phyloP scores from a whole-genome alignment of 495 filamentous ascomycete genomes.

The Durotheca rogersii region DNA sequence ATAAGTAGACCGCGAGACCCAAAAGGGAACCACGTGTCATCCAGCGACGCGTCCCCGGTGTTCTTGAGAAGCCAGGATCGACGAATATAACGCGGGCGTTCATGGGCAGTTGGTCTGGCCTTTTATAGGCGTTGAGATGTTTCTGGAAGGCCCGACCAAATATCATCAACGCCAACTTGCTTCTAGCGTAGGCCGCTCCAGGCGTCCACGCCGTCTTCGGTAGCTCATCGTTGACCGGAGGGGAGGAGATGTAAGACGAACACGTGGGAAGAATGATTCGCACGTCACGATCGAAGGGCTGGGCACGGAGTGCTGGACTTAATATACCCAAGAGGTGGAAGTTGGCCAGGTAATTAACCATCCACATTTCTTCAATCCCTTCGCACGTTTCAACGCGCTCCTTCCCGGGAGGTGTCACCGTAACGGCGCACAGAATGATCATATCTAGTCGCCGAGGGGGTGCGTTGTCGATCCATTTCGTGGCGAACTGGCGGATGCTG shows the following conservation, averaged over 20 bases:
- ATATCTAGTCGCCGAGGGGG: constrained; percentile 91
- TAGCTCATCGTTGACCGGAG: constrained; percentile 50
- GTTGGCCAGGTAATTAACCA: constrained; percentile 91
- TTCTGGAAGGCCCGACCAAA: constrained; percentile 89
- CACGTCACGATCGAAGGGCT: constrained; percentile 91
- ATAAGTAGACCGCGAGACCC: constrained; percentile 76
- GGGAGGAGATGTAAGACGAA: constrained; percentile 75
- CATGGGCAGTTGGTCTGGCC: constrained; percentile 77
- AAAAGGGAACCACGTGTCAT: constrained; percentile 78
- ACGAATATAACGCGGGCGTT: constrained; percentile 79
- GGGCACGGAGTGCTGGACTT: constrained; percentile 79
- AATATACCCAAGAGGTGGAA: constrained; percentile 92
- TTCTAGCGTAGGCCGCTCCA: constrained; percentile 68
- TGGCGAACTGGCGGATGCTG: constrained; percentile 91
- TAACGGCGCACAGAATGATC: constrained; percentile 82
- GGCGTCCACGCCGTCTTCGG: constrained; percentile 53
- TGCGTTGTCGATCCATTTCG: constrained; percentile 95
- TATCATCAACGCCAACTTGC: constrained; percentile 84
- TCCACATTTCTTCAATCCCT: constrained; percentile 86
- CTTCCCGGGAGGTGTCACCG: constrained; percentile 64
- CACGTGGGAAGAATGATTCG: constrained; percentile 85
- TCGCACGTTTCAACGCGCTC: constrained; percentile 61
- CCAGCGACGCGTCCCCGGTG: constrained; percentile 84
- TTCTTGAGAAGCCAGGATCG: constrained; percentile 81
- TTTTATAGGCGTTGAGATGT: constrained; percentile 74